A percentile compares a stretch with the other conserved stretches of the same genome.
phyloP scores from a whole-genome alignment of 345 rosid genomes.

The Citrus australasica region DNA sequence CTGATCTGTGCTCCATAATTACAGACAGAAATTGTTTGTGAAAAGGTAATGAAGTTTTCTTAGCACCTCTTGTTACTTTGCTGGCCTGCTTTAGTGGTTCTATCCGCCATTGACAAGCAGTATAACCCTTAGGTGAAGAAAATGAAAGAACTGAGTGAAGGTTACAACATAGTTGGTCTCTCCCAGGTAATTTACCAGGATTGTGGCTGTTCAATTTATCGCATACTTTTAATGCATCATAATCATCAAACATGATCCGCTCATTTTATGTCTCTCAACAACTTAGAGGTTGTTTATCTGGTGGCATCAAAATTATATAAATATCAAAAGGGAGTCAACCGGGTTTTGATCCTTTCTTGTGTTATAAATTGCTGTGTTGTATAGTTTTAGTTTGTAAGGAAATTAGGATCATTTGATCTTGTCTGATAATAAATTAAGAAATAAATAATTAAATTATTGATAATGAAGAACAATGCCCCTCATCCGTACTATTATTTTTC shows the following conservation, averaged over 20 bases:
- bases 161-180: conserved; percentile 85
- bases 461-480: neutral
- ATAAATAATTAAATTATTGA: neutral
- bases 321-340: neutral
- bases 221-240: neutral
- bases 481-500: neutral
- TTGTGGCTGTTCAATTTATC: neutral
- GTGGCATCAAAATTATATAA: neutral
- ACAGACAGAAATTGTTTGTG: conserved; percentile 62
- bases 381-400: neutral
- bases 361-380: neutral
- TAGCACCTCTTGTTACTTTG: conserved; percentile 7
- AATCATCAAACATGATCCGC: neutral
- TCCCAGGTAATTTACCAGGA: conserved; percentile 58
- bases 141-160: conserved; percentile 72
- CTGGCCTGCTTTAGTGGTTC: neutral
- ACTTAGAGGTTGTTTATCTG: neutral
- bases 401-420: neutral
- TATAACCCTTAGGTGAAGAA: conserved; percentile 50
- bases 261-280: neutral
- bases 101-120: conserved; percentile 12
- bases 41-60: conserved; percentile 44
- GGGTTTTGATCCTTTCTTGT: neutral
- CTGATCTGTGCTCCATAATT: conserved; percentile 14
- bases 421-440: neutral